These are phyloP conservation scores for Lepidium didymum DNA, from an alignment of 345 rosid species.

Conservation along the genomic window DNA sequence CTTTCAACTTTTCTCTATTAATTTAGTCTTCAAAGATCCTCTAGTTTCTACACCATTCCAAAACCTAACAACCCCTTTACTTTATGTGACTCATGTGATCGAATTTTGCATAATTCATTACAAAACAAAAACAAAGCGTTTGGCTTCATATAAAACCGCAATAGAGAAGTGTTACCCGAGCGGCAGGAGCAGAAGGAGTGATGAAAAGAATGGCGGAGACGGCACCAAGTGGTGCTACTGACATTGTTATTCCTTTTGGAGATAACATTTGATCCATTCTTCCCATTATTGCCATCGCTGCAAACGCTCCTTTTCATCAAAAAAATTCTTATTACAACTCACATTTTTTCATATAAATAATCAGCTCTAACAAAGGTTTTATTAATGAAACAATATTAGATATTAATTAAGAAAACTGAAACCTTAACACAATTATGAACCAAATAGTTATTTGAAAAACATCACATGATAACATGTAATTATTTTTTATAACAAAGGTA, in stretches of 20 bases:
- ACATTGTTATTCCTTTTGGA: constrained; percentile 66
- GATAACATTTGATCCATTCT: constrained; percentile 73
- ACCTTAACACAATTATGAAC: neutral
- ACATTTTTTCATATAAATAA: neutral
- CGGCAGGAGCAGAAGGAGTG: constrained; percentile 80
- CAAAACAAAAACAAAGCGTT: neutral
- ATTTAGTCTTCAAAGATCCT: neutral
- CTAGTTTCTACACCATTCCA: neutral
- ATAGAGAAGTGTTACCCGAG: constrained; percentile 29
- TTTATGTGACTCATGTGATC: neutral
- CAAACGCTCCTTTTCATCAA: constrained; percentile 70
- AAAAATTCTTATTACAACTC: neutral
- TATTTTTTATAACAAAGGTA: no score
- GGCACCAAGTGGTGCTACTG: constrained; percentile 89
- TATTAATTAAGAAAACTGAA: neutral
- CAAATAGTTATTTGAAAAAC: no score
- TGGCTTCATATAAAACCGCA: neutral
- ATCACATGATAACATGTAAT: neutral
- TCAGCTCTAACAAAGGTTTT: neutral
- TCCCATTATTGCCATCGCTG: constrained; percentile 88
- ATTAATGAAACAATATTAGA: neutral
- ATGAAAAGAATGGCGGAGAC: constrained; percentile 79
- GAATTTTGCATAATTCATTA: neutral
- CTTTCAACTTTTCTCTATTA: neutral
- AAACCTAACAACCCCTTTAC: neutral